phyloP scores from a whole-genome alignment of 2,329 filamentous ascomycete species.

The Metarhizium guizhouense region DNA sequence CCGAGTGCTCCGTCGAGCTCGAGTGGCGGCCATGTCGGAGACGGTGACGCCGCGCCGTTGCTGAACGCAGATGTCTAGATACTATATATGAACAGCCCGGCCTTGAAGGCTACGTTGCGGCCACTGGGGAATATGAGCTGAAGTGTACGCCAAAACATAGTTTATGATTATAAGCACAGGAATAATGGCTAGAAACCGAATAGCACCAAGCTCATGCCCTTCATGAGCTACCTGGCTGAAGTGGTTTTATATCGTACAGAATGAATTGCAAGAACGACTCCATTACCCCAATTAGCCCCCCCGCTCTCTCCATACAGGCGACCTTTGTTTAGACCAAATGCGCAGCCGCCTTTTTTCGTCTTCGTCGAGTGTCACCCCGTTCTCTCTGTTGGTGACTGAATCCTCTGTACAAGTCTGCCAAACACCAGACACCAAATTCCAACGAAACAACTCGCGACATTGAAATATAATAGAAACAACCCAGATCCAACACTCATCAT shows the following conservation, averaged over 20 bases:
- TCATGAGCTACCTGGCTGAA: conserved; percentile 9
- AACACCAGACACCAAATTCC: conserved; percentile 3
- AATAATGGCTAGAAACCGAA: conserved; percentile 1
- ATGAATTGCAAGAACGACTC: conserved; percentile 14
- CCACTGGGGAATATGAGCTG: too few species aligned
- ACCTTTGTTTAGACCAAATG: background rate
- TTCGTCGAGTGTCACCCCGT: background rate
- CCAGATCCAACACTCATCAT: background rate
- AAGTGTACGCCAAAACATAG: background rate
- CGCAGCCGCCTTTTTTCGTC: background rate
- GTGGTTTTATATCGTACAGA: conserved; percentile 23
- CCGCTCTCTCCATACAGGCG: background rate
- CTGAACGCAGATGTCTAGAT: too few species aligned
- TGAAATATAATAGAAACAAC: background rate
- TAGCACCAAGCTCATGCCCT: conserved; percentile 6
- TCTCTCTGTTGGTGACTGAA: background rate
- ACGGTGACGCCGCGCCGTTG: too few species aligned
- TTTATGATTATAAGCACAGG: background rate
- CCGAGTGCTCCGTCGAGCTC: too few species aligned
- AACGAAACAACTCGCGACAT: background rate
- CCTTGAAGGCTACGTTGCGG: too few species aligned
- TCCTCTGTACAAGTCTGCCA: background rate
- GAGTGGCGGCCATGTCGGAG: too few species aligned
- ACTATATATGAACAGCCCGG: too few species aligned
- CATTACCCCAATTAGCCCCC: conserved; percentile 21